Evolutionary conservation across 2,329 filamentous ascomycete species (phyloP).

Genomic region (Aureobasidium sp.): DNA sequence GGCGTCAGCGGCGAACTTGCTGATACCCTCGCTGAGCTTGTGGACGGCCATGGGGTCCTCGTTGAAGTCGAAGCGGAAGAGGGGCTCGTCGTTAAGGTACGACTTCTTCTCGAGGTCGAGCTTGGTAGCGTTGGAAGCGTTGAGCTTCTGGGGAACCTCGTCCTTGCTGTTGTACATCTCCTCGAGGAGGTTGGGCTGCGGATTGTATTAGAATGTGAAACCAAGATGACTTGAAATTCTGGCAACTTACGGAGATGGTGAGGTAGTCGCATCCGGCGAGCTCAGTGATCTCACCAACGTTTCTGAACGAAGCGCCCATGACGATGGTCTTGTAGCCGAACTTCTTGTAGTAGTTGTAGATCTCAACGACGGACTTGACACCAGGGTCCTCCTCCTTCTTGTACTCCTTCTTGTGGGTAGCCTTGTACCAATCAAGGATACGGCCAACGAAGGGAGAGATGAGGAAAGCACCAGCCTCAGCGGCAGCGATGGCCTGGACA

Average conservation of each 20-base stretch:
- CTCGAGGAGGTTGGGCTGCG: slow-evolving; percentile 82
- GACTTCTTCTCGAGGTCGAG: slow-evolving; percentile 78
- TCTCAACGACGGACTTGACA: slow-evolving; percentile 83
- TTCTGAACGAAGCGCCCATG: slow-evolving; percentile 99
- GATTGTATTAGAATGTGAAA: slow-evolving; percentile 16
- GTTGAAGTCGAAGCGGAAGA: slow-evolving; percentile 99
- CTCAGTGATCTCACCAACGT: slow-evolving; percentile 92
- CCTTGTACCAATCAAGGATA: slow-evolving; percentile 99
- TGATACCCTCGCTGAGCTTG: slow-evolving; percentile 99
- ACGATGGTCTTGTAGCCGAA: slow-evolving; percentile 98
- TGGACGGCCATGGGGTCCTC: slow-evolving; percentile 99
- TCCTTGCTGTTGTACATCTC: slow-evolving; percentile 79
- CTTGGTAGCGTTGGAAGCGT: slow-evolving; percentile 53
- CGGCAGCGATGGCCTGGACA: slow-evolving; percentile 87
- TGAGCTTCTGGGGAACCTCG: slow-evolving; percentile 85
- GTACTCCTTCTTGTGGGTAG: slow-evolving; percentile 88
- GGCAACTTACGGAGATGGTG: slow-evolving; percentile 73
- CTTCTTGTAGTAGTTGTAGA: slow-evolving; percentile 99
- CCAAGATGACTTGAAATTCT: too few relatives aligned
- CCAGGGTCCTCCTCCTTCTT: slow-evolving; percentile 83
- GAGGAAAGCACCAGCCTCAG: slow-evolving; percentile 91
- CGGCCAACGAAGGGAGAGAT: slow-evolving; percentile 99
- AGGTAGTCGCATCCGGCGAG: slow-evolving; percentile 97
- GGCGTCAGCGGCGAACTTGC: slow-evolving; percentile 96
- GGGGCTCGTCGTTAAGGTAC: slow-evolving; percentile 82